phyloP scores from a whole-genome alignment of 2,329 filamentous ascomycete species.

The Neodidymelliopsis sp. region DNA sequence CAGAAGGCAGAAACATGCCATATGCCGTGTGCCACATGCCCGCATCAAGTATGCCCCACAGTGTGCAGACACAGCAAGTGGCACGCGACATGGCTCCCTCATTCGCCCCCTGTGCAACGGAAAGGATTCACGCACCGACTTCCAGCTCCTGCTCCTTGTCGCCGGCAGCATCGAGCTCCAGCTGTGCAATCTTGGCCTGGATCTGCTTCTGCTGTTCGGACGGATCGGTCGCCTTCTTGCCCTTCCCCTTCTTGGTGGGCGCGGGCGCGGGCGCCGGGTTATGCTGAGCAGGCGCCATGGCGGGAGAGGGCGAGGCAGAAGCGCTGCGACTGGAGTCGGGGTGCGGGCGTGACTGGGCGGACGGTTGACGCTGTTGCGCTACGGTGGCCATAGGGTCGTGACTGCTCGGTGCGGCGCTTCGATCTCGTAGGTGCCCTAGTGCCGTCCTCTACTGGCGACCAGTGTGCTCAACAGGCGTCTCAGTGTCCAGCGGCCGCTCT shows the following conservation, averaged over 20 bases:
- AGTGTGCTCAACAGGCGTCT: conserved; percentile 7
- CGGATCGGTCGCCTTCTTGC: conserved; percentile 83
- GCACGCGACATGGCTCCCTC: conserved; percentile 10
- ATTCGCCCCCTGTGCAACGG: conserved; percentile 3
- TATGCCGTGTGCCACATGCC: neutral
- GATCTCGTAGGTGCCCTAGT: conserved; percentile 22
- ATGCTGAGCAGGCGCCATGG: conserved; percentile 55
- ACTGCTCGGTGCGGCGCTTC: conserved; percentile 25
- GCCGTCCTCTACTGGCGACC: conserved; percentile 19
- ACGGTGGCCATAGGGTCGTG: conserved; percentile 46
- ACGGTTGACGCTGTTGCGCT: conserved; percentile 46
- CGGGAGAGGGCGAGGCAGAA: conserved; percentile 50
- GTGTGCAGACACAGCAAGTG: conserved; percentile 3
- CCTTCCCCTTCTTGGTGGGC: conserved; percentile 78
- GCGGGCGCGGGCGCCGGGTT: conserved; percentile 62
- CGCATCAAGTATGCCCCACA: conserved; percentile 15
- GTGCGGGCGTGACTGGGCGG: conserved; percentile 43
- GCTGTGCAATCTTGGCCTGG: conserved; percentile 90
- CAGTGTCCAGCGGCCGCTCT: neutral
- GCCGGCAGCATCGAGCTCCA: conserved; percentile 90
- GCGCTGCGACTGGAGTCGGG: conserved; percentile 52
- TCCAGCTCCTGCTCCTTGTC: conserved; percentile 96
- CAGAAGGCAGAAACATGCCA: conserved; percentile 3
- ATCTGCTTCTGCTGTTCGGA: conserved; percentile 91
- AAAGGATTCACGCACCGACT: conserved; percentile 69